phyloP scores from a whole-genome alignment of 352 stramenopile species.

The Phytophthora tubulina region DNA sequence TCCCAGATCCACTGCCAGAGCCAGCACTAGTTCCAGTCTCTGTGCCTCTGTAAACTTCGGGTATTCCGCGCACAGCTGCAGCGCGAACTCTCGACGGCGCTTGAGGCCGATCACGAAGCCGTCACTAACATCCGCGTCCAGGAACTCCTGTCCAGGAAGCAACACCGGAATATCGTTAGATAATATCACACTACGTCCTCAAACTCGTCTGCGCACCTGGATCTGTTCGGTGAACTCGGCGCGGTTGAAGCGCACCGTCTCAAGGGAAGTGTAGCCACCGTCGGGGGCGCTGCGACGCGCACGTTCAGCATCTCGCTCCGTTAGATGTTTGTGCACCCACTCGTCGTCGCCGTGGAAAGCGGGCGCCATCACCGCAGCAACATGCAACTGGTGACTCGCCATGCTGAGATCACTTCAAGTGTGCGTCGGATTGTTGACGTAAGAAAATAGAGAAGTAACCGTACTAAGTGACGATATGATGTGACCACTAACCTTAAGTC shows the following conservation, averaged over 20 bases:
- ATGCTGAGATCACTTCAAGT: constrained; percentile 18
- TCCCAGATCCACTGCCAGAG: constrained; percentile 80
- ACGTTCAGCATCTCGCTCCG: constrained; percentile 49
- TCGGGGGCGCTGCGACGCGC: constrained; percentile 41
- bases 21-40: constrained; percentile 82
- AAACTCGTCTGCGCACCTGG: constrained; percentile 39
- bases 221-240: constrained; percentile 66
- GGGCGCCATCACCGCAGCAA: neutral
- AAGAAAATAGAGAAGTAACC: constrained; percentile 1
- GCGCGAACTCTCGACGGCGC: constrained; percentile 77
- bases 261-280: constrained; percentile 35
- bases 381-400: constrained; percentile 7
- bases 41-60: constrained; percentile 79
- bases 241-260: constrained; percentile 69
- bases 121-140: constrained; percentile 75
- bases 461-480: constrained; percentile 10
- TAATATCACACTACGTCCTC: neutral
- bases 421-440: constrained; percentile 20
- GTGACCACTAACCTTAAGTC: neutral
- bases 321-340: constrained; percentile 60
- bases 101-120: constrained; percentile 89
- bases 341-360: constrained; percentile 63
- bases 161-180: constrained; percentile 1
- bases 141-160: constrained; percentile 45
- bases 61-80: constrained; percentile 81